These are phyloP conservation scores for Polyporus arcularius DNA, from an alignment of 768 basidiomycete genomes.

Conservation along the genomic window DNA sequence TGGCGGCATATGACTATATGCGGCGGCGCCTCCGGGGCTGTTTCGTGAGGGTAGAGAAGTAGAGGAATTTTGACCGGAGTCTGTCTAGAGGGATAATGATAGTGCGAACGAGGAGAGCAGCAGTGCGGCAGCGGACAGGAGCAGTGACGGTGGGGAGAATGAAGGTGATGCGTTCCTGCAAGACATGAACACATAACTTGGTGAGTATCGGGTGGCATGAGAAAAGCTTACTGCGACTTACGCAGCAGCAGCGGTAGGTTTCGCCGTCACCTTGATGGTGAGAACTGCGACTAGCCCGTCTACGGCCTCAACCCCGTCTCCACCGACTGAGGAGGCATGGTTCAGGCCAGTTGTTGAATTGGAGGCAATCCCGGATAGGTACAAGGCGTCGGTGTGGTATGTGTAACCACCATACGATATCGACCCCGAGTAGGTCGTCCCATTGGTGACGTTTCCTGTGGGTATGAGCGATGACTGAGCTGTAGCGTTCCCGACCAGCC, in stretches of 20 bases:
- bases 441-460: constrained; percentile 52
- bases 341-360: constrained; percentile 74
- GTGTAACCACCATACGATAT: constrained; percentile 69
- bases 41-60: not conserved
- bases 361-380: constrained; percentile 68
- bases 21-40: constrained; percentile 4
- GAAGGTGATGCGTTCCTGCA: constrained; percentile 2
- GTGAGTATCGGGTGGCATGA: not conserved
- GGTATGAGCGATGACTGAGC: constrained; percentile 42
- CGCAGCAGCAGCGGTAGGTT: constrained; percentile 29
- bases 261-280: constrained; percentile 61
- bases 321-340: constrained; percentile 57
- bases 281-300: constrained; percentile 86
- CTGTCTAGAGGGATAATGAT: constrained; percentile 20
- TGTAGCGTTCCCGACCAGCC: constrained; percentile 84
- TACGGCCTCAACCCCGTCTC: constrained; percentile 56
- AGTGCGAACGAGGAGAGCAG: constrained; percentile 7
- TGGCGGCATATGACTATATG: not conserved
- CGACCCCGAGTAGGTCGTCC: constrained; percentile 59
- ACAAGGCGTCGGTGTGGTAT: constrained; percentile 69
- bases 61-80: not conserved
- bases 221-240: constrained; percentile 15
- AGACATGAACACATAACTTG: not conserved
- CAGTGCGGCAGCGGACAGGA: not conserved
- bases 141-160: not conserved